These are phyloP conservation scores for Cantharellus cinnabarinus DNA, from an alignment of 768 basidiomycete species.

Conservation along the genomic window DNA sequence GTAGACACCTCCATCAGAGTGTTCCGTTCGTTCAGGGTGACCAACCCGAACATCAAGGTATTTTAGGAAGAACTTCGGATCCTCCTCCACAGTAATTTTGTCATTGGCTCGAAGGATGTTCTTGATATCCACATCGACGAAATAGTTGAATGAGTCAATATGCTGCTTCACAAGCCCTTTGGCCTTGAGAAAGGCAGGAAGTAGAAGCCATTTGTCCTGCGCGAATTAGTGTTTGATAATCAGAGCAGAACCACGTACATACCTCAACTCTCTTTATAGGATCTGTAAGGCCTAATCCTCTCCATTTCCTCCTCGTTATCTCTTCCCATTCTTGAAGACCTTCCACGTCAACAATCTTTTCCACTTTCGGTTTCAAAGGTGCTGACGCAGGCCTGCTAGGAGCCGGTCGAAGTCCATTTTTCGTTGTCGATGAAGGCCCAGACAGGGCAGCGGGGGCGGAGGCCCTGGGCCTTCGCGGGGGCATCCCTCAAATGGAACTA, in stretches of 20 bases:
- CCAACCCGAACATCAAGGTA: conserved; percentile 92
- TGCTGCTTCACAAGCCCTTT: conserved; percentile 99
- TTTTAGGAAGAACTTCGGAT: conserved; percentile 90
- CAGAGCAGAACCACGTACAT: conserved; percentile 13
- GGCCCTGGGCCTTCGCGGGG: not conserved
- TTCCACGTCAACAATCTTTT: not conserved
- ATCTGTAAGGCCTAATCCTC: conserved; percentile 65
- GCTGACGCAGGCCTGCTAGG: not conserved
- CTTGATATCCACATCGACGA: conserved; percentile 91
- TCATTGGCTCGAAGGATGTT: conserved; percentile 88
- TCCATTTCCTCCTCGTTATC: conserved; percentile 23
- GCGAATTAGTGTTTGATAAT: not conserved
- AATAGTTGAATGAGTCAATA: conserved; percentile 97
- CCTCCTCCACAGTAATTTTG: conserved; percentile 89
- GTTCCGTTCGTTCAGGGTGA: conserved; percentile 55
- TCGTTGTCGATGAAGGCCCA: conserved; percentile 12
- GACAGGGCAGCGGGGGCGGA: not conserved
- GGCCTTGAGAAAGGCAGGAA: conserved; percentile 91
- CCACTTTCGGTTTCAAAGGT: not conserved
- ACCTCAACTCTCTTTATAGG: conserved; percentile 85
- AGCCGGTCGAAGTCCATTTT: not conserved
- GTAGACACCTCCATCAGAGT: conserved; percentile 42
- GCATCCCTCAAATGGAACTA: not conserved
- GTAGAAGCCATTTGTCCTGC: conserved; percentile 95
- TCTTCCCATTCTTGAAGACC: conserved; percentile 27